phyloP scores from a whole-genome alignment of 2,329 filamentous ascomycete species.

The Diplodia sapinea region DNA sequence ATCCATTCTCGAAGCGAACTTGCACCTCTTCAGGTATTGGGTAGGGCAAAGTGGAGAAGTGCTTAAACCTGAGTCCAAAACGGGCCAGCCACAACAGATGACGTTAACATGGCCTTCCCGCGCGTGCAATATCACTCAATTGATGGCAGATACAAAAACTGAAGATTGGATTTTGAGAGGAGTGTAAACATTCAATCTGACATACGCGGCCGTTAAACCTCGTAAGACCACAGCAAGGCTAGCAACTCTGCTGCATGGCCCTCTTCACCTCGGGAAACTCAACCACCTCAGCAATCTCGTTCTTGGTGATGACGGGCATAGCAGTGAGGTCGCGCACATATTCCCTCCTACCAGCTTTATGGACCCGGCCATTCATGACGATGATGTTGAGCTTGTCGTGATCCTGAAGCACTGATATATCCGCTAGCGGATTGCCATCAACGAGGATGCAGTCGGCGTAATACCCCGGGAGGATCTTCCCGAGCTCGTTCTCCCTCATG shows the following conservation, averaged over 20 bases:
- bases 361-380: slow-evolving; percentile 56
- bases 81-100: too few species aligned
- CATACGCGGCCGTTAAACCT: too few species aligned
- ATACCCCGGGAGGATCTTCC: slow-evolving; percentile 51
- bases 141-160: too few species aligned
- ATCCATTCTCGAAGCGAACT: too few species aligned
- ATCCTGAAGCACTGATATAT: slow-evolving; percentile 53
- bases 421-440: slow-evolving; percentile 53
- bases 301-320: neutral
- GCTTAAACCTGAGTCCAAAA: too few species aligned
- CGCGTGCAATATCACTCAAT: too few species aligned
- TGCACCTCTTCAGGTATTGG: too few species aligned
- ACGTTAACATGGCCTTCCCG: too few species aligned
- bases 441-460: slow-evolving; percentile 55
- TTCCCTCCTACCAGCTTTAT: slow-evolving; percentile 46
- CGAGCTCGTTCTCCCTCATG: slow-evolving; percentile 50
- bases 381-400: slow-evolving; percentile 54
- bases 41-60: too few species aligned
- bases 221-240: neutral
- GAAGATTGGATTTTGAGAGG: too few species aligned
- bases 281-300: neutral
- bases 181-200: too few species aligned
- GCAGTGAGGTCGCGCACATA: slow-evolving; percentile 28
- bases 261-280: slow-evolving; percentile 24
- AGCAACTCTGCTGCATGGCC: slow-evolving; percentile 27